Base-by-base conservation (phyloP, 1,284 basidiomycete genomes). In the Ganoderma sinense region DNA sequence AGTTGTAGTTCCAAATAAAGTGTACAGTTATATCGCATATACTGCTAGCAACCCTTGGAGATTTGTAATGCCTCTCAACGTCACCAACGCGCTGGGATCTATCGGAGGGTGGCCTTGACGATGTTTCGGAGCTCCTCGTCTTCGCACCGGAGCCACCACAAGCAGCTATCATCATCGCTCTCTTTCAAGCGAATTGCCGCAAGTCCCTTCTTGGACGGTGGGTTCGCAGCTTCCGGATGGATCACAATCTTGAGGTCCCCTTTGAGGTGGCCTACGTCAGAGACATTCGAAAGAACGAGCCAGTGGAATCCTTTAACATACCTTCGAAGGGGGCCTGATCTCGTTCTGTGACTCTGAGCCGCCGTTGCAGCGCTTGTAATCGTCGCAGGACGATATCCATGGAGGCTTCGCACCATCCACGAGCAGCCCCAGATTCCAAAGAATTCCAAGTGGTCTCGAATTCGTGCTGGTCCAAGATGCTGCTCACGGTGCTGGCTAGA, bases 81-180 rank as follows among this genome's bases (percentile, higher is more conserved):
- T 36, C 6, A 20, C 8, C 2, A n/a, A n/a, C n/a, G 36, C 36
- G 36, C 36, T 36, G 39, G 16, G 18, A 4, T 4, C 64, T 55
- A 73, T 48, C 70, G 66, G 13, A 73, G 68, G 14, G 72, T 71
- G 1, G 72, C 71, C 64, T 75, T 76, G 56, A 80, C 73, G 39
- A 73, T 64, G 40, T 75, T 74, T 29, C 74, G 73, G 13, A 79
- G 68, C 20, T 70, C 64, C 23, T 79, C 76, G 68, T 89, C 85
- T 20, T 81, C 83, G 74, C 89, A 88, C 39, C 90, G 88, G 68
- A 93, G 70, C 68, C 89, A 86, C 92, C 93, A 94, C 53, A 94
- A 78, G 76, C 91, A 93, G 45, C 89, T 87, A 39, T 90, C 90
- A 58, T 93, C 92, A 7, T 91, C 89, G 29, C 86, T 87, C 72